A percentile compares a stretch with the other conserved stretches of the same genome.
Conservation (phyloP, 1,284 basidiomycete genomes). For the Gymnopus androsaceus region DNA sequence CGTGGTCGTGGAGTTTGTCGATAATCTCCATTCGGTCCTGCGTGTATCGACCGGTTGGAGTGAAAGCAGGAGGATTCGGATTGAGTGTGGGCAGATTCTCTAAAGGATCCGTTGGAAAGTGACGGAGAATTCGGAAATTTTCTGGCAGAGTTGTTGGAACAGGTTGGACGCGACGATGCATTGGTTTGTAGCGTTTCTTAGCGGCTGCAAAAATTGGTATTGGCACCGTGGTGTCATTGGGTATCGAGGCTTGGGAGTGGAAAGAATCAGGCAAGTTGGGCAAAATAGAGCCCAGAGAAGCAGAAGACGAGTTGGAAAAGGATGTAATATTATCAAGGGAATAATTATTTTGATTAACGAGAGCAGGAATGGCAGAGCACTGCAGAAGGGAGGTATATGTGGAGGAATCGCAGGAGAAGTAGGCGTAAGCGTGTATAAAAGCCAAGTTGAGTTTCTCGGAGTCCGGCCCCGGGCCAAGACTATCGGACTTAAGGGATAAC, state of each 20-base stretch:
- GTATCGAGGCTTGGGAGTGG: too few species aligned
- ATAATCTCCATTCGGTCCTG: slow-evolving; percentile 28
- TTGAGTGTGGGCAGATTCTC: slow-evolving; percentile 27
- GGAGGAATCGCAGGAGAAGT: not conserved
- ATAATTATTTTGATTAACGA: not conserved
- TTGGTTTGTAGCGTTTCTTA: slow-evolving; percentile 38
- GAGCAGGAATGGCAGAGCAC: not conserved
- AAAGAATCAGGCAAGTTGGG: too few species aligned
- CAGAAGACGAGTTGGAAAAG: not conserved
- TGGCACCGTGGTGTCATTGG: too few species aligned
- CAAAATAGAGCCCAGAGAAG: not conserved
- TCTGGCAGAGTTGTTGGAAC: slow-evolving; percentile 28
- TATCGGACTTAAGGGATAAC: not conserved
- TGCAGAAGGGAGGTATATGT: not conserved
- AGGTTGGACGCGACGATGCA: slow-evolving; percentile 30
- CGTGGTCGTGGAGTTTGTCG: slow-evolving; percentile 26
- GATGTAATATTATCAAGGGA: not conserved
- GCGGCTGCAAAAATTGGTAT: not conserved
- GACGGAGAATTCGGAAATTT: slow-evolving; percentile 32
- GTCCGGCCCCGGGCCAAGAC: not conserved
- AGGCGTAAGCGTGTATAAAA: not conserved
- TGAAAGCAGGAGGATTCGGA: slow-evolving; percentile 27
- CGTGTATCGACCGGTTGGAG: slow-evolving; percentile 33
- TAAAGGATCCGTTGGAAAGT: slow-evolving; percentile 36
- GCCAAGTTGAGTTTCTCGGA: not conserved